phyloP scores from a whole-genome alignment of 345 rosid genomes.

The Syzygium grande region DNA sequence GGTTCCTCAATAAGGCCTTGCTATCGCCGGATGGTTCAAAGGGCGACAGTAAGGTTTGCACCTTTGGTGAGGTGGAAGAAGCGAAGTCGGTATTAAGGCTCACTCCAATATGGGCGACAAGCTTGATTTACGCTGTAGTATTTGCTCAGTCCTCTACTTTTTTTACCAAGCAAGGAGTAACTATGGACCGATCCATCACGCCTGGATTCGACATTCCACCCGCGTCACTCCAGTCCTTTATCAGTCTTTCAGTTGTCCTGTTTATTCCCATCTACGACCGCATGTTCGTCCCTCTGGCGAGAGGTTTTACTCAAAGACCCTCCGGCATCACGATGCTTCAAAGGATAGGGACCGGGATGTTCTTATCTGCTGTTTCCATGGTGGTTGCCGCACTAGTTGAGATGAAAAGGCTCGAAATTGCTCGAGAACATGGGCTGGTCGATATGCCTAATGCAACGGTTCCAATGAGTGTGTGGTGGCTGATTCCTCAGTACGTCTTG shows the following conservation, averaged over 20 bases:
- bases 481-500: slow-evolving; percentile 54
- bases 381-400: slow-evolving; percentile 39
- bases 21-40: slow-evolving; percentile 23
- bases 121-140: slow-evolving; percentile 40
- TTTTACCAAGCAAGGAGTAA: slow-evolving; percentile 59
- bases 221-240: slow-evolving; percentile 40
- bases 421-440: slow-evolving; percentile 28
- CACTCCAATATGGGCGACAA: slow-evolving; percentile 45
- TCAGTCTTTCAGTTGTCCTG: slow-evolving; percentile 26
- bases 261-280: slow-evolving; percentile 44
- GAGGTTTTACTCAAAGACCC: slow-evolving; percentile 35
- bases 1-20: slow-evolving; percentile 48
- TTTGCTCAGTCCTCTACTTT: slow-evolving; percentile 48
- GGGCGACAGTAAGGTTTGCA: slow-evolving; percentile 17
- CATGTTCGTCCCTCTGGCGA: slow-evolving; percentile 36
- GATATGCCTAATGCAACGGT: slow-evolving; percentile 30
- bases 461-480: slow-evolving; percentile 65
- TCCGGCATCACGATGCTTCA: slow-evolving; percentile 60
- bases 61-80: slow-evolving; percentile 45
- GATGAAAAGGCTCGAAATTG: slow-evolving; percentile 37
- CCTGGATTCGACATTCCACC: slow-evolving; percentile 30
- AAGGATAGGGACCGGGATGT: slow-evolving; percentile 56
- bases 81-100: slow-evolving; percentile 47
- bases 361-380: slow-evolving; percentile 36
- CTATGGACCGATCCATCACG: slow-evolving; percentile 44